Conservation (phyloP, 2,329 filamentous ascomycete genomes). For the Phaeophleospora eucalypticola region DNA sequence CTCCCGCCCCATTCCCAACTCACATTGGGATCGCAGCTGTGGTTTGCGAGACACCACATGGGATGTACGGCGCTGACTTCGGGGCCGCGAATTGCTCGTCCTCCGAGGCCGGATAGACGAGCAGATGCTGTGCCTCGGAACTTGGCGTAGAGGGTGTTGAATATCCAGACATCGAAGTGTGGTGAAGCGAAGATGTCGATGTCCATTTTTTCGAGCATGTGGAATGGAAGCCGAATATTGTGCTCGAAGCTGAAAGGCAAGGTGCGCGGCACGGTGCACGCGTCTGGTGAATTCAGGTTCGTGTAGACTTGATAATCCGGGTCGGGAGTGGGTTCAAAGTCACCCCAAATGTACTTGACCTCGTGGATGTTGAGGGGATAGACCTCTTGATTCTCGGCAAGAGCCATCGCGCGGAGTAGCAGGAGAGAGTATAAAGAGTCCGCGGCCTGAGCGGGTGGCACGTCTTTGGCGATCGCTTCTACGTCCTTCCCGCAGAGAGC, state of each 20-base stretch:
- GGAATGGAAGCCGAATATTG: constrained; percentile 69
- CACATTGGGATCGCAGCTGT: constrained; percentile 93
- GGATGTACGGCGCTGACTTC: constrained; percentile 93
- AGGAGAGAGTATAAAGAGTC: constrained; percentile 59
- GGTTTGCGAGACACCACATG: constrained; percentile 93
- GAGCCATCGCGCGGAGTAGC: constrained; percentile 55
- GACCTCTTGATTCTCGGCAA: constrained; percentile 56
- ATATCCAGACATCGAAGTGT: constrained; percentile 70
- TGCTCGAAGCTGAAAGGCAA: constrained; percentile 74
- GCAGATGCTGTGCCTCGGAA: constrained; percentile 91
- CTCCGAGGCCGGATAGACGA: constrained; percentile 56
- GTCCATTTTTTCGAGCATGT: constrained; percentile 80
- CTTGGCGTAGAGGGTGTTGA: constrained; percentile 90
- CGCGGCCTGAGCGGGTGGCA: constrained; percentile 54
- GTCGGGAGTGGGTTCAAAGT: constrained; percentile 41
- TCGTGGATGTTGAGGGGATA: constrained; percentile 59
- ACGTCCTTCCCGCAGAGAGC: constrained; percentile 54
- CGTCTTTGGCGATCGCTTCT: constrained; percentile 56
- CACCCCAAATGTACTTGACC: constrained; percentile 63
- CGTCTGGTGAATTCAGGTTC: constrained; percentile 10
- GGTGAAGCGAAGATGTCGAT: constrained; percentile 63
- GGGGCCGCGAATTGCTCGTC: constrained; percentile 67
- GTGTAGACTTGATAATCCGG: constrained; percentile 14
- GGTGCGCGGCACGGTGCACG: constrained; percentile 47
- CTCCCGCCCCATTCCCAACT: constrained; percentile 86